Conservation (phyloP, 1,284 basidiomycete species). For the Cryptococcus sp. region DNA sequence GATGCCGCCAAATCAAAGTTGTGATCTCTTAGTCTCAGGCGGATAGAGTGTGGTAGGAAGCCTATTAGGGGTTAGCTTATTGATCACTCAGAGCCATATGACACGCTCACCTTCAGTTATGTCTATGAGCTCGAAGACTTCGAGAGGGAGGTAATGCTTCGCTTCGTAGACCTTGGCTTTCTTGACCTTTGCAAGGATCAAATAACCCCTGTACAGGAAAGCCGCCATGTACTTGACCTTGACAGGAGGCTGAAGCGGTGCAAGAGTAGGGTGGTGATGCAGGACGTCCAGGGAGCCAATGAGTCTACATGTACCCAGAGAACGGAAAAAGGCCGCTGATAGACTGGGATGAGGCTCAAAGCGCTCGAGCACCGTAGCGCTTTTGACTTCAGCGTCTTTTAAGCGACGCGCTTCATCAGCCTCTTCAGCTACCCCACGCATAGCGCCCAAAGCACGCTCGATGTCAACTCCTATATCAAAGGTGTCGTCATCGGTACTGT, state of each 20-base stretch:
- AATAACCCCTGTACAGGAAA: constrained; percentile 81
- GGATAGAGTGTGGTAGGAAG: constrained; percentile 75
- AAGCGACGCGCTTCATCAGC: constrained; percentile 60
- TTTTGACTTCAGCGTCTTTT: constrained; percentile 67
- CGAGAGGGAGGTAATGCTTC: constrained; percentile 78
- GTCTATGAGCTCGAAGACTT: constrained; percentile 70
- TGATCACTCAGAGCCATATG: background rate
- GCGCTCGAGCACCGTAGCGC: constrained; percentile 68
- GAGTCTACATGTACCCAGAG: constrained; percentile 71
- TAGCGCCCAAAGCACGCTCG: constrained; percentile 53
- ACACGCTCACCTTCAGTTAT: constrained; percentile 63
- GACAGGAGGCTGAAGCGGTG: constrained; percentile 55
- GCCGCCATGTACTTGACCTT: constrained; percentile 84
- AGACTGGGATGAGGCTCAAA: constrained; percentile 56
- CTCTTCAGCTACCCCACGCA: constrained; percentile 62
- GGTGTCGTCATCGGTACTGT: constrained; percentile 17
- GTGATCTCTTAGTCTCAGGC: constrained; percentile 66
- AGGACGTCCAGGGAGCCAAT: constrained; percentile 82
- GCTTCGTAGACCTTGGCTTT: constrained; percentile 81
- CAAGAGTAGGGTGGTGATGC: constrained; percentile 59
- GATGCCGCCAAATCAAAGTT: constrained; percentile 80
- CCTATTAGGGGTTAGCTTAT: constrained; percentile 55
- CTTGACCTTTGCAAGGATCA: constrained; percentile 80
- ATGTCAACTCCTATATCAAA: constrained; percentile 45
- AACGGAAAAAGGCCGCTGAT: constrained; percentile 61